Evolutionary conservation across 1,139 yeast species (phyloP).

Genomic region (Blastobotrys illinoisensis): DNA sequence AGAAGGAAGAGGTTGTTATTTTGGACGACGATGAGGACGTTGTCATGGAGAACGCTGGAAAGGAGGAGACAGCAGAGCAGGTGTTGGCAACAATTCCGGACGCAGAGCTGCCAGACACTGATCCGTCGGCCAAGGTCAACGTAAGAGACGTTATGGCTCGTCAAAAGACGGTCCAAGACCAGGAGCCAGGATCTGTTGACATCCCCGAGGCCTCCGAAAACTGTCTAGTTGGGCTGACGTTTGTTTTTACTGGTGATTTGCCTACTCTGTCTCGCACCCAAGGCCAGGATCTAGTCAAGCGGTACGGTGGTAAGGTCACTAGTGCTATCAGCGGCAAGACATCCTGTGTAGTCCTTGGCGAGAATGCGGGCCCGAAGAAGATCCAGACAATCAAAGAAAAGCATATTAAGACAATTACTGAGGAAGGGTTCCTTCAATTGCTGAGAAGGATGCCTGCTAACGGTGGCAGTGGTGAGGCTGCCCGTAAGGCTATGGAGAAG

Average conservation of each 20-base stretch:
- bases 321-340: constrained; percentile 83
- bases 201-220: constrained; percentile 75
- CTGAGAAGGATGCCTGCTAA: constrained; percentile 79
- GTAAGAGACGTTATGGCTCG: constrained; percentile 49
- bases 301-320: constrained; percentile 89
- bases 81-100: constrained; percentile 59
- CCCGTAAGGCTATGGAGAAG: constrained; percentile 65
- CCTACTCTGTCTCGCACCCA: constrained; percentile 73
- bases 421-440: constrained; percentile 75
- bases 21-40: constrained; percentile 1
- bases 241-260: constrained; percentile 86
- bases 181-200: constrained; percentile 28
- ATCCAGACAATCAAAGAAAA: constrained; percentile 69
- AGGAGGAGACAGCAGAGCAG: constrained; percentile 42
- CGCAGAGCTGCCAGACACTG: constrained; percentile 57
- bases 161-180: constrained; percentile 28
- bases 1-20: background rate
- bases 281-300: constrained; percentile 70
- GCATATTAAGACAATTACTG: constrained; percentile 75
- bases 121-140: constrained; percentile 48
- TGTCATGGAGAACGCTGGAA: background rate
- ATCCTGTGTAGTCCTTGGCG: constrained; percentile 83
- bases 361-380: constrained; percentile 96
- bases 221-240: constrained; percentile 79
- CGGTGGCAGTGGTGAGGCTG: constrained; percentile 80